Conservation (phyloP, 1,284 basidiomycete species). For the Ustilago esculenta region DNA sequence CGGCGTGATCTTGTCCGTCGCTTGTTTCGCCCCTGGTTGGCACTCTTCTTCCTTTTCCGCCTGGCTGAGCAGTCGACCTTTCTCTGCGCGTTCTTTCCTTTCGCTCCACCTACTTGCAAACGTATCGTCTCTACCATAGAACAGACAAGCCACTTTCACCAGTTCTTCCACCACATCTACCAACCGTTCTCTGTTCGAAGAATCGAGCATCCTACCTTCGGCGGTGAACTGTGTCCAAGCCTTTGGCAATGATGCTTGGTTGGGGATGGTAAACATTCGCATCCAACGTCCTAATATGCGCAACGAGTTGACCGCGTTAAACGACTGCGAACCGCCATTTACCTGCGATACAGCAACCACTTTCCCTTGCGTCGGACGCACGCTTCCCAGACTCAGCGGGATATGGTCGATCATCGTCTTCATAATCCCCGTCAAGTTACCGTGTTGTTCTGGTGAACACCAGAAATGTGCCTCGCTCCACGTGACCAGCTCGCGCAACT, state of each 20-base stretch:
- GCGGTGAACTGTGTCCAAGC: constrained; percentile 67
- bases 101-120: constrained; percentile 67
- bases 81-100: constrained; percentile 62
- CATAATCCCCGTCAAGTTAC: constrained; percentile 67
- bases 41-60: constrained; percentile 64
- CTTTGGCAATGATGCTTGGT: constrained; percentile 66
- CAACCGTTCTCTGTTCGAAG: constrained; percentile 68
- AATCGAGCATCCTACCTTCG: constrained; percentile 63
- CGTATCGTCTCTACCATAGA: constrained; percentile 57
- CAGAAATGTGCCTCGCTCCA: constrained; percentile 65
- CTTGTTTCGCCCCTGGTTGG: too few species aligned
- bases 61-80: constrained; percentile 66
- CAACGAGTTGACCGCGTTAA: constrained; percentile 68
- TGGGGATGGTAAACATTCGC: constrained; percentile 62
- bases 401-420: constrained; percentile 65
- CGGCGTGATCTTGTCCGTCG: too few species aligned
- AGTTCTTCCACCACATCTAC: constrained; percentile 69
- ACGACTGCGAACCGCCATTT: constrained; percentile 68
- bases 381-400: constrained; percentile 65
- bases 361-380: constrained; percentile 67
- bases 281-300: constrained; percentile 68
- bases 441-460: constrained; percentile 68
- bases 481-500: constrained; percentile 7
- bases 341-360: constrained; percentile 51
- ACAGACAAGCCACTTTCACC: constrained; percentile 60